Evolutionary conservation across 2,329 filamentous ascomycete genomes (phyloP).

Genomic region (Epichloe festucae): DNA sequence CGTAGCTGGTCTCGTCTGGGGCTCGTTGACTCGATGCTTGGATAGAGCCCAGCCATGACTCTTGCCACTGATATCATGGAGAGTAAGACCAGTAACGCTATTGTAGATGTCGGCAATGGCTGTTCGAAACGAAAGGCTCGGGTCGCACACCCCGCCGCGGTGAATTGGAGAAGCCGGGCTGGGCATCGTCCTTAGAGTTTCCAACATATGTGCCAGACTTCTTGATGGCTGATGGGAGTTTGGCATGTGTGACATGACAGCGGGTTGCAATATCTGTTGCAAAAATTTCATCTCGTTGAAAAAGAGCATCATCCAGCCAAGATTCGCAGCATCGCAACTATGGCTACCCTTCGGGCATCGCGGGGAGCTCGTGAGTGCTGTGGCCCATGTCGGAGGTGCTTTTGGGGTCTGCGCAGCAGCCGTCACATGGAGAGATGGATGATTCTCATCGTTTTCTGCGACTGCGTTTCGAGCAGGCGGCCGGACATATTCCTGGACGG

Average conservation of each 20-base stretch:
- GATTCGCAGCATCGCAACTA: slow-evolving; percentile 37
- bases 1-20: slow-evolving; percentile 20
- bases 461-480: slow-evolving; percentile 12
- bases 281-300: slow-evolving; percentile 35
- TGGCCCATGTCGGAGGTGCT: slow-evolving; percentile 7
- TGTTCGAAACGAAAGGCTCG: slow-evolving; percentile 31
- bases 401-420: slow-evolving; percentile 10
- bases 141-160: slow-evolving; percentile 35
- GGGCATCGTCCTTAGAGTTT: slow-evolving; percentile 29
- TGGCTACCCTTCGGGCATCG: slow-evolving; percentile 38
- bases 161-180: slow-evolving; percentile 29
- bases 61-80: slow-evolving; percentile 34
- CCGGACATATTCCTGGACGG: slow-evolving; percentile 33
- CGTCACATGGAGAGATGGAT: slow-evolving; percentile 11
- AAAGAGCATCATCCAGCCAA: slow-evolving; percentile 41
- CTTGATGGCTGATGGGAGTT: slow-evolving; percentile 16
- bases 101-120: slow-evolving; percentile 38
- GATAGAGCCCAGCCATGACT: slow-evolving; percentile 37
- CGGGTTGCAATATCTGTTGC: slow-evolving; percentile 25
- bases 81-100: slow-evolving; percentile 34
- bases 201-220: slow-evolving; percentile 33
- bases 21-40: slow-evolving; percentile 22
- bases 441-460: slow-evolving; percentile 7
- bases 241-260: slow-evolving; percentile 13
- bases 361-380: slow-evolving; percentile 23